Base-by-base conservation (phyloP, 2,329 filamentous ascomycete genomes). In the Colletotrichum acutatum region DNA sequence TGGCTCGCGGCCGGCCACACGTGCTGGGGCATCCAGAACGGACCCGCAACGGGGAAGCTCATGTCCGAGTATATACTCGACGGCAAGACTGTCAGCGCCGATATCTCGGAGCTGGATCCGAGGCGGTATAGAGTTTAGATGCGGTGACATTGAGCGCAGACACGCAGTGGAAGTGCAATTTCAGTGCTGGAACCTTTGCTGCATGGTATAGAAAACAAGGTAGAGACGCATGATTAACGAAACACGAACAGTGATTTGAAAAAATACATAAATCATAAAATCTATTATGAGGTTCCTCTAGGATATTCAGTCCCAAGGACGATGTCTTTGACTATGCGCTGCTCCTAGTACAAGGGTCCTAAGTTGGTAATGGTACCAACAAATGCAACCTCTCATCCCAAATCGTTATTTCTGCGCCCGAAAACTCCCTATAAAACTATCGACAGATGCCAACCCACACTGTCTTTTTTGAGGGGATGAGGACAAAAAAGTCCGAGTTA, bases 21-120 rank as follows among this genome's bases (percentile, higher is more conserved):
- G 1, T 98, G 96, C 84, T 99, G 97, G 97, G 97, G 97, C 0
- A 98, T 99, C 26, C 96, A 98, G 84, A 98, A 99, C 84, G 95
- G 92, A 0, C 95, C 96, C 1, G 97, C 89, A 1, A 98, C 96
- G 8, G 94, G 94, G 4, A 94, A 92, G 83, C 81, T 96, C 52
- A 92, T 97, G 85, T 92, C 93, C 49, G 93, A 96, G 82, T 91
- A 94, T 82, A 84, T 97, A 2, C 91, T 95, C 78, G 93, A 95
- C 67, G 94, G 93, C 0, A 83, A 85, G 72, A 89, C 92, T 1
- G 91, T 82, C 78, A 95, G 93, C 76, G 92, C 93, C 5, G 87
- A 91, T 74, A 87, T 95, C 34, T 84, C 85, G 1, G 88, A 86
- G 49, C 80, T 96, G 75, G 92, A 95, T 80, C 94, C 94, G 1